These are phyloP conservation scores for Tolypocladium endophyticum DNA, from an alignment of 2,329 filamentous ascomycete species.

Conservation along the genomic window DNA sequence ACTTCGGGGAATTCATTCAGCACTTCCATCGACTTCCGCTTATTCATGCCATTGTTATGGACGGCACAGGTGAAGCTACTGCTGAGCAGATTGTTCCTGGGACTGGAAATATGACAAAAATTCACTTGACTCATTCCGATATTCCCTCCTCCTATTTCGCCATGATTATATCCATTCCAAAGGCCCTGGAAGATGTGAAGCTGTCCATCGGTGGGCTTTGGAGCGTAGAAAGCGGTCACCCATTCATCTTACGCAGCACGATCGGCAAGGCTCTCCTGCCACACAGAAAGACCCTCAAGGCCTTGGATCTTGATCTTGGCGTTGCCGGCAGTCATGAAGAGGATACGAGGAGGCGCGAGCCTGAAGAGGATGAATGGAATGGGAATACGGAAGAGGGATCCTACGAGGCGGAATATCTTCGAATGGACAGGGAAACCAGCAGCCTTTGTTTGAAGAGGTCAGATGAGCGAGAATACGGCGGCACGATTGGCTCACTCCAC, in stretches of 20 bases:
- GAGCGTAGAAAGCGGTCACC: neutral
- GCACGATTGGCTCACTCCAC: no score
- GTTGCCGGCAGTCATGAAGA: no score
- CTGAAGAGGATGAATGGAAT: no score
- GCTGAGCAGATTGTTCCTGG: neutral
- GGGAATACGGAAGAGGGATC: no score
- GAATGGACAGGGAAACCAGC: no score
- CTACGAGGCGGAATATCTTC: no score
- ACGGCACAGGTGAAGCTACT: neutral
- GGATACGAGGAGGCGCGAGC: no score
- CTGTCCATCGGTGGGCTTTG: neutral
- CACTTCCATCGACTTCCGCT: neutral
- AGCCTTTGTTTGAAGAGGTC: no score
- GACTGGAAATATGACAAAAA: neutral
- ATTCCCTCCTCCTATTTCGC: neutral
- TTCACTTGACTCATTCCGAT: neutral
- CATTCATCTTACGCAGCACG: neutral
- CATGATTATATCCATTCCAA: neutral
- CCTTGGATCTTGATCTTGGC: neutral
- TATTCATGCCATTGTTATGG: neutral
- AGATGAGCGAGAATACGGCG: no score
- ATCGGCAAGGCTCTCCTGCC: neutral
- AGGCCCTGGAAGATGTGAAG: neutral
- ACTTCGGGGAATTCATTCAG: neutral
- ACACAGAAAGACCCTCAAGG: neutral